These are phyloP conservation scores for Collybiopsis confluens DNA, from an alignment of 768 basidiomycete species.

Conservation along the genomic window DNA sequence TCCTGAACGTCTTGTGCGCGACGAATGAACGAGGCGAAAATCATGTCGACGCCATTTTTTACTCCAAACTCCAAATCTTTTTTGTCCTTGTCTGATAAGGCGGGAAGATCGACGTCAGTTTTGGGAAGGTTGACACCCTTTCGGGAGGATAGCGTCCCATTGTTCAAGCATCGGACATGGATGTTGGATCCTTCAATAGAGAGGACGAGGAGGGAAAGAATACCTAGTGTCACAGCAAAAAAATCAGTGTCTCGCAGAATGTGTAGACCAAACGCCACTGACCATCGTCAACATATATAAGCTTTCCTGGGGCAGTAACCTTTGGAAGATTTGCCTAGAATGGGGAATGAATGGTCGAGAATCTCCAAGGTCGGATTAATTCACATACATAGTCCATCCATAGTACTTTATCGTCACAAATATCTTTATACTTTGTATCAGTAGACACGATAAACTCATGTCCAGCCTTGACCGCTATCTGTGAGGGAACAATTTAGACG, in stretches of 20 bases:
- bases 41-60: constrained; percentile 97
- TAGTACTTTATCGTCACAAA: constrained; percentile 78
- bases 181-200: constrained; percentile 80
- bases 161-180: constrained; percentile 85
- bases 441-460: constrained; percentile 92
- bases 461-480: constrained; percentile 84
- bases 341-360: not conserved
- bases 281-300: constrained; percentile 98
- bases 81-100: constrained; percentile 98
- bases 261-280: too few species aligned
- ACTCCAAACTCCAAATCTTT: constrained; percentile 92
- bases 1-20: constrained; percentile 90
- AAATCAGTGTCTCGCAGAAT: too few species aligned
- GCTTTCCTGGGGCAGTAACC: constrained; percentile 95
- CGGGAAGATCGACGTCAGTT: constrained; percentile 95
- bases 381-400: constrained; percentile 89
- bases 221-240: too few species aligned
- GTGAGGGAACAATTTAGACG: constrained; percentile 8
- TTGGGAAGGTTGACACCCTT: constrained; percentile 99
- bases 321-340: constrained; percentile 83
- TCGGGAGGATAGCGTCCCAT: constrained; percentile 87
- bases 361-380: too few species aligned
- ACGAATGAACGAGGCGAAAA: constrained; percentile 99
- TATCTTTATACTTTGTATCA: constrained; percentile 74
- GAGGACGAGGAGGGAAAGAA: constrained; percentile 89